Evolutionary conservation across 2,329 filamentous ascomycete species (phyloP).

Genomic region (Tolypocladium ophioglossoides): DNA sequence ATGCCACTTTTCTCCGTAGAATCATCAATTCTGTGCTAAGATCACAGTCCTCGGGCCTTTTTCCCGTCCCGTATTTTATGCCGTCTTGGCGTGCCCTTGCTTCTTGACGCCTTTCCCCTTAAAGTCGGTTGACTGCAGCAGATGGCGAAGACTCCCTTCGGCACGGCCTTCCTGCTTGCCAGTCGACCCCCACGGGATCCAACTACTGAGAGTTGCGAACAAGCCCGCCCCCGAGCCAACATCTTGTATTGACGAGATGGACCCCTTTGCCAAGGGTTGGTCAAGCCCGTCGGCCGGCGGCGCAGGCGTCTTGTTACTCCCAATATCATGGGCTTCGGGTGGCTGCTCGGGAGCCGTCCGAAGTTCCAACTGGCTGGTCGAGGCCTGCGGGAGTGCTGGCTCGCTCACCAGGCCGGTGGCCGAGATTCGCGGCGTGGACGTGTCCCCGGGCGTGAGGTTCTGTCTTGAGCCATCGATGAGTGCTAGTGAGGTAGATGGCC

Average conservation of each 20-base stretch:
- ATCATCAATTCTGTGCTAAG: not conserved
- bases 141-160: conserved; percentile 43
- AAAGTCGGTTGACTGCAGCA: conserved; percentile 29
- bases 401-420: conserved; percentile 39
- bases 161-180: conserved; percentile 32
- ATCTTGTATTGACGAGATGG: not conserved
- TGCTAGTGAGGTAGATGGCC: conserved; percentile 22
- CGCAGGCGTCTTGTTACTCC: conserved; percentile 3
- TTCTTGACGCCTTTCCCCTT: conserved; percentile 24
- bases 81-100: not conserved
- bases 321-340: conserved; percentile 9
- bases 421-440: conserved; percentile 20
- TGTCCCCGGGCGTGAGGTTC: conserved; percentile 15
- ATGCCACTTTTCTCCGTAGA: not conserved
- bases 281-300: conserved; percentile 8
- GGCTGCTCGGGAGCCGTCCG: conserved; percentile 22
- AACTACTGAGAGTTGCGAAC: conserved; percentile 6
- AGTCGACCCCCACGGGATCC: conserved; percentile 9
- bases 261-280: not conserved
- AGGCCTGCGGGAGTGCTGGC: conserved; percentile 47
- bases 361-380: conserved; percentile 38
- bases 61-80: not conserved
- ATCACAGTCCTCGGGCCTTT: not conserved
- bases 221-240: conserved; percentile 6
- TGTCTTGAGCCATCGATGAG: conserved; percentile 26